A percentile compares a stretch with the other conserved stretches of the same genome.
Conservation (phyloP, 129 eudicot genomes). For the Saposhnikovia divaricata region DNA sequence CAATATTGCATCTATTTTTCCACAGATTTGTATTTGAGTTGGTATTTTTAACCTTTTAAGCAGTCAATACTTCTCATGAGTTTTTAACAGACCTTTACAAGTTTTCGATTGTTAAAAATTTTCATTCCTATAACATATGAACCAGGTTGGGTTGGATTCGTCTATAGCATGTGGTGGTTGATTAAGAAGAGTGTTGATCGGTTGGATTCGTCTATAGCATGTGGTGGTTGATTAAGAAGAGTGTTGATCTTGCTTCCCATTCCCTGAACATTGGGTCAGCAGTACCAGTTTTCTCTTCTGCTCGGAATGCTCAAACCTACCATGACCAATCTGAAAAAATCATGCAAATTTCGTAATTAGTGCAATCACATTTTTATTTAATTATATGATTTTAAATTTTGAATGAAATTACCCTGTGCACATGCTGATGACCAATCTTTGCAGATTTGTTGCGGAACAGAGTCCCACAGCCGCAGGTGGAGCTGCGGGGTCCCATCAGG, state of each 20-base stretch:
- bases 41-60: neutral
- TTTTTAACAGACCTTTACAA: neutral
- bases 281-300: conserved; percentile 41
- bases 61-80: neutral
- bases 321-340: too few species aligned
- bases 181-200: conserved; percentile 41
- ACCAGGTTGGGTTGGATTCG: conserved; percentile 83
- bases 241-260: conserved; percentile 51
- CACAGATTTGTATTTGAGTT: neutral
- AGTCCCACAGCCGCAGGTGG: too few species aligned
- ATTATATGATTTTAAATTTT: too few species aligned
- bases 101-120: neutral
- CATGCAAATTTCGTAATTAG: too few species aligned
- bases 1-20: neutral
- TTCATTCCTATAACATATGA: neutral
- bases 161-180: conserved; percentile 57
- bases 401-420: too few species aligned
- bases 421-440: too few species aligned
- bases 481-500: too few species aligned
- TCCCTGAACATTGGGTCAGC: conserved; percentile 39
- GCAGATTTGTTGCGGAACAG: too few species aligned
- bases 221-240: too few species aligned
- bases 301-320: conserved; percentile 20
- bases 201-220: too few species aligned
- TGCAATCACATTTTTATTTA: too few species aligned